phyloP scores from a whole-genome alignment of 2,329 filamentous ascomycete species.

The Alternaria sp. region DNA sequence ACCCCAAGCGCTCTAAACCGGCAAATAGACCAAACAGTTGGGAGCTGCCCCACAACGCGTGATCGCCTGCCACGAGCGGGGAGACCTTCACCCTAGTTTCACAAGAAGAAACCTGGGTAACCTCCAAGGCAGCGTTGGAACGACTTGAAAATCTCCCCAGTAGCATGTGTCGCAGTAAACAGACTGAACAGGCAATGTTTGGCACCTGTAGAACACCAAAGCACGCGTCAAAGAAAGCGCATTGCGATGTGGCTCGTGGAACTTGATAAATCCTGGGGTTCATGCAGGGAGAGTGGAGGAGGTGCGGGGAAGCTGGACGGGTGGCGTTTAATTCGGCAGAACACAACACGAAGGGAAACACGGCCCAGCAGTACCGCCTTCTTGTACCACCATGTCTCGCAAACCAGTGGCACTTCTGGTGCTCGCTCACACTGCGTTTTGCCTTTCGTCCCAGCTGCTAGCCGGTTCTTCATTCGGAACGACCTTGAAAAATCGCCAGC shows the following conservation, averaged over 20 bases:
- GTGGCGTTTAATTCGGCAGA: constrained; percentile 31
- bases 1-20: not conserved
- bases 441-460: constrained; percentile 17
- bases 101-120: not conserved
- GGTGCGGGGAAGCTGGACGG: constrained; percentile 36
- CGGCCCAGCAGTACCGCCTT: constrained; percentile 37
- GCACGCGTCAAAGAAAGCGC: not conserved
- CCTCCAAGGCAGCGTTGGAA: not conserved
- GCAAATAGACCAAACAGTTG: constrained; percentile 16
- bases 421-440: constrained; percentile 25
- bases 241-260: not conserved
- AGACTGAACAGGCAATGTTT: not conserved
- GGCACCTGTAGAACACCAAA: not conserved
- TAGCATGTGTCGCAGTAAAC: not conserved
- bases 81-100: constrained; percentile 6
- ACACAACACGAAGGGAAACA: constrained; percentile 27
- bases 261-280: constrained; percentile 19
- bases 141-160: not conserved
- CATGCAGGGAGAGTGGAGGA: constrained; percentile 15
- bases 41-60: constrained; percentile 19
- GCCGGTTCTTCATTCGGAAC: constrained; percentile 11
- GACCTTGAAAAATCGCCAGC: constrained; percentile 25
- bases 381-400: constrained; percentile 35
- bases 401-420: constrained; percentile 26
- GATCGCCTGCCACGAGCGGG: constrained; percentile 10